A percentile compares a stretch with the other conserved stretches of the same genome.
These are phyloP conservation scores for Elsinoe australis DNA, from an alignment of 2,329 filamentous ascomycete genomes.

Conservation along the genomic window DNA sequence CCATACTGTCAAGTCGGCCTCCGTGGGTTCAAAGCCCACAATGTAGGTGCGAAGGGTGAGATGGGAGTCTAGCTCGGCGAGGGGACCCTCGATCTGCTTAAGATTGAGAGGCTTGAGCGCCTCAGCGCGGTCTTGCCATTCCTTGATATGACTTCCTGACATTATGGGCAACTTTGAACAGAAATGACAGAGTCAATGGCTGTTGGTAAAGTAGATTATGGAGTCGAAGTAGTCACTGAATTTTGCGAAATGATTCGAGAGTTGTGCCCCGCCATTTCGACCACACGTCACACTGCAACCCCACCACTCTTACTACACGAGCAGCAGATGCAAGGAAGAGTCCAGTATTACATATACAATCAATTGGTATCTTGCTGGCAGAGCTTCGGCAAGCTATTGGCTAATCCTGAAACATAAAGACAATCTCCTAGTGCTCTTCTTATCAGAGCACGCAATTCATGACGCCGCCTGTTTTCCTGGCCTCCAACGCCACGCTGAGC, in stretches of 20 bases:
- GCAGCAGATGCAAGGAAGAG: no score
- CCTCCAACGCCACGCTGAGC: slow-evolving; percentile 15
- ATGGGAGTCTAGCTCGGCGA: slow-evolving; percentile 76
- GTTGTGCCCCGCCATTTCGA: no score
- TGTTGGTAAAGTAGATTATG: neutral
- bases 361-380: no score
- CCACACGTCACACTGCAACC: no score
- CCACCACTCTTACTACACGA: no score
- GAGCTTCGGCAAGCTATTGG: no score
- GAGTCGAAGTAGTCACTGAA: neutral
- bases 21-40: slow-evolving; percentile 68
- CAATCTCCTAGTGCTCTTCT: no score
- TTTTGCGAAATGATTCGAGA: slow-evolving; percentile 15
- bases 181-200: neutral
- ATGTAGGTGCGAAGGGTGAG: slow-evolving; percentile 81
- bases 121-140: slow-evolving; percentile 51
- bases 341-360: no score
- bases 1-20: slow-evolving; percentile 77
- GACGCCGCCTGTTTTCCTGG: no score
- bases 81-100: slow-evolving; percentile 67
- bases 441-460: no score
- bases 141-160: slow-evolving; percentile 33
- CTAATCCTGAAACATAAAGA: no score
- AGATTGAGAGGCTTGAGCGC: slow-evolving; percentile 59
- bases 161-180: slow-evolving; percentile 13